Evolutionary conservation across 2,329 filamentous ascomycete species (phyloP), one percentile per base, ranked within the genome.

Genomic region (Colletotrichum sp.): DNA sequence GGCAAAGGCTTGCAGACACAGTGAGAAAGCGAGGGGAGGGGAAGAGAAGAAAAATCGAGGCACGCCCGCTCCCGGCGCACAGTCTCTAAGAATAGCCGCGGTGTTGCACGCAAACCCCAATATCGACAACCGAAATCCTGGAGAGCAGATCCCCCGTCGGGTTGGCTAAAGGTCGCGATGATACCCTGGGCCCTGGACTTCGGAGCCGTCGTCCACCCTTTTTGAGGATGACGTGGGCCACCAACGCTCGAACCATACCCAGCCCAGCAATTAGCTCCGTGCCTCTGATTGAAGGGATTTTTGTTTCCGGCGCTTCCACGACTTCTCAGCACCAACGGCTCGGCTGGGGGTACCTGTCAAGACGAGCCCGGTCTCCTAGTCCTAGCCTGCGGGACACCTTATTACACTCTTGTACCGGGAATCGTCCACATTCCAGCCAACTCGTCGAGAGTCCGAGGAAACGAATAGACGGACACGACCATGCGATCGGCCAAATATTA

Each of bases 241-340:
- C 43, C 38, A 34, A 36, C 21, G 38, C 71, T 66, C 65, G 65
- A 69, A 62, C 74, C 74, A 76, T 74, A 70, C 74, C 59, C 52
- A 52, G 65, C 30, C 18, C 30, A 24, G 70, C 13, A 21, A 73
- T 38, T 34, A 38, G 48, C 52, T 76, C 74, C 59, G 59, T 55
- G 52, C 16, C 21, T 74, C 67, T 77, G 76, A 77, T 77, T 77
- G 76, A 77, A 71, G 76, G 76, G 69, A 76, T 69, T 69, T 77
- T 67, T 74, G 74, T 69, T 68, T 76, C 76, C 74, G 76, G 75
- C 74, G 71, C 70, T 76, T 69, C 48, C 62, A 30, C 48, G 28
- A 34, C 38, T 14, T 48, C 43, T 32, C 56, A 67, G 58, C 73
- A 69, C 74, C 58, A 76, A 70, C 71, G 64, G 59, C 65, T 73